These are phyloP conservation scores for Leishmania aethiopica DNA, from an alignment of 208 protist species.

Conservation along the genomic window DNA sequence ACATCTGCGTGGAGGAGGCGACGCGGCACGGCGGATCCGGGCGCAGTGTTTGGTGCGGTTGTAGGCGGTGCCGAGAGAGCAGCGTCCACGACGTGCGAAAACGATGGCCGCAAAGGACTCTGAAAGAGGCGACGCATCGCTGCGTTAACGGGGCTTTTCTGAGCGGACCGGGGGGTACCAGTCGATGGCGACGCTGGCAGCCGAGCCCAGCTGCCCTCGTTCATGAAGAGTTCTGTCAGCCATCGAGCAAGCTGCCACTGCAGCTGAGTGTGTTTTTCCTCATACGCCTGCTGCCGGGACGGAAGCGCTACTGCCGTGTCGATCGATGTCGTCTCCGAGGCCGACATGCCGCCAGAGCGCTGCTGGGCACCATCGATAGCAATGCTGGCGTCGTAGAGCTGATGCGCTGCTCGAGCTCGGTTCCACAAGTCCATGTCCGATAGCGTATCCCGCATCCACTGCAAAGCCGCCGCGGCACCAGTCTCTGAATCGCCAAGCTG, in stretches of 20 bases:
- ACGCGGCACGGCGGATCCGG: background rate
- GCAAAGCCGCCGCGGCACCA: conserved; percentile 14
- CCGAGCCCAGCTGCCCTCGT: conserved; percentile 70
- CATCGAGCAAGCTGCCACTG: conserved; percentile 62
- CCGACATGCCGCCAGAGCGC: background rate
- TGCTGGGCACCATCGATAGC: conserved; percentile 12
- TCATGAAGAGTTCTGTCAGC: conserved; percentile 71
- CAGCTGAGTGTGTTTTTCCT: conserved; percentile 24
- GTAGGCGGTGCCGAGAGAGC: conserved; percentile 5
- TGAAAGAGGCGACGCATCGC: conserved; percentile 24
- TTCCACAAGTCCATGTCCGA: conserved; percentile 40
- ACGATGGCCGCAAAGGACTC: conserved; percentile 6
- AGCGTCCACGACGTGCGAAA: conserved; percentile 19
- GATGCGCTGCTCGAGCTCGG: conserved; percentile 26
- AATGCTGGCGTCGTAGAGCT: conserved; percentile 27
- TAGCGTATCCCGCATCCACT: conserved; percentile 16
- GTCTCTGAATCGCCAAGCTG: conserved; percentile 6
- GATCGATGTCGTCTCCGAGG: background rate
- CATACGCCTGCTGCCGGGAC: conserved; percentile 9
- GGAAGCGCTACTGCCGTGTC: background rate
- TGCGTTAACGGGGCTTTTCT: background rate
- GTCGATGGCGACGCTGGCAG: background rate
- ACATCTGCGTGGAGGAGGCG: conserved; percentile 73
- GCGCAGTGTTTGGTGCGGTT: background rate
- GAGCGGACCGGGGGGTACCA: background rate